phyloP scores from a whole-genome alignment of 2,329 filamentous ascomycete species.

The Gaeumannomyces sp. region DNA sequence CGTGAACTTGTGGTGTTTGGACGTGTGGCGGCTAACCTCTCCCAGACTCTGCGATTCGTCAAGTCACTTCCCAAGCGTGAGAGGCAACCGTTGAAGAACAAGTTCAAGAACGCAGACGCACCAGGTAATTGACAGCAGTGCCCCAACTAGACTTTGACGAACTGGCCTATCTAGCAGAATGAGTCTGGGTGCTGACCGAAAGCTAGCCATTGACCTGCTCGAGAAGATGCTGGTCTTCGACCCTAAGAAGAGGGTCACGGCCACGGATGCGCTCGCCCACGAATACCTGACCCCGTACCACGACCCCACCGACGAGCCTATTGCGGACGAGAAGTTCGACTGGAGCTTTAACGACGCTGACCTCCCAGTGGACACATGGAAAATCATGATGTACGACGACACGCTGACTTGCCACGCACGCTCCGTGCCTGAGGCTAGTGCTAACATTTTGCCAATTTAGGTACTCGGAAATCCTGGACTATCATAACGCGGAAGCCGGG shows the following conservation, averaged over 20 bases:
- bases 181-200: slow-evolving; percentile 11
- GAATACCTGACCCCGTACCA: slow-evolving; percentile 96
- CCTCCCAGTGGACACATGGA: slow-evolving; percentile 97
- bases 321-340: slow-evolving; percentile 95
- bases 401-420: slow-evolving; percentile 30
- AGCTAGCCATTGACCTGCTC: slow-evolving; percentile 78
- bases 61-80: slow-evolving; percentile 95
- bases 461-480: slow-evolving; percentile 98
- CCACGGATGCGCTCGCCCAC: slow-evolving; percentile 77
- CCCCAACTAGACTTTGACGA: too few relatives aligned
- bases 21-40: background rate
- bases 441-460: slow-evolving; percentile 35
- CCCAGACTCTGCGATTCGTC: slow-evolving; percentile 87
- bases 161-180: background rate
- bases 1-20: background rate
- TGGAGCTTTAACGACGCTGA: slow-evolving; percentile 99
- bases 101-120: slow-evolving; percentile 93
- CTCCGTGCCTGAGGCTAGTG: background rate
- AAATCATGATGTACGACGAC: slow-evolving; percentile 86
- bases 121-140: slow-evolving; percentile 50
- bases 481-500: slow-evolving; percentile 79
- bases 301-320: slow-evolving; percentile 92
- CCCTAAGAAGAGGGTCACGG: slow-evolving; percentile 90
- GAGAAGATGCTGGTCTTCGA: slow-evolving; percentile 98
- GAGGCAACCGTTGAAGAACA: slow-evolving; percentile 75